Base-by-base conservation (phyloP, 352 stramenopile genomes). In the Phytophthora aleatoria region DNA sequence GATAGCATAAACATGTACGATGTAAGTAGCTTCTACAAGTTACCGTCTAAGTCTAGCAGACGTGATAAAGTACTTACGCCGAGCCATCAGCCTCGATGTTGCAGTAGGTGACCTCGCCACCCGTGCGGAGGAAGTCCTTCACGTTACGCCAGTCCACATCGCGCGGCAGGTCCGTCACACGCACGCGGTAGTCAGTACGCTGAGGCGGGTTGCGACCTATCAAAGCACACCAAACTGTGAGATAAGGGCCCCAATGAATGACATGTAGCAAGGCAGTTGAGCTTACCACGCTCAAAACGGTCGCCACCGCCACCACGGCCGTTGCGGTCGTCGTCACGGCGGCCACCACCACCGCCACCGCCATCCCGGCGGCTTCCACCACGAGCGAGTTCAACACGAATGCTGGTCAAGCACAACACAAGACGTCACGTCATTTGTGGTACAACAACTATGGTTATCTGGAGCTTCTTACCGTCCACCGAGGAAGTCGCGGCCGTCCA, bases 401-500 rank as follows among this genome's bases (percentile, higher is more conserved):
- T 88, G 24, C 85, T 94, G 20, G 12, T 16, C 30, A 59, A 31
- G 39, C 8, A 57, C 15, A 55, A 9, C 3, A 51, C 5, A 30
- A 57, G 9, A 53, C 36, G 36, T 50, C 16, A 63, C 24, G 50
- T 28, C 20, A 36, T 31, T 36, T 26, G 24, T 20, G 11, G 3
- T 12, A 47, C 5, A n/a, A 36, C n/a, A 38, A 20, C 20, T 20
- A 20, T 20, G 35, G 30, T 12, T 2, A 38, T 20, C 7, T 43
- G 3, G 3, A 38, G 16, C 3, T 42, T 41, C 71, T 59, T 76
- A 94, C 85, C 85, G 79, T 79, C 85, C 87, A 64, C 87, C 87
- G 54, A 95, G 80, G 73, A 94, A 92, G 67, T 95, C 87, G 30
- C 82, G 84, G 51, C 85, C 85, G 62, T 95, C 85, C 85, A 95